These are phyloP conservation scores for Phytophthora pini DNA, from an alignment of 352 stramenopile genomes.

Conservation along the genomic window DNA sequence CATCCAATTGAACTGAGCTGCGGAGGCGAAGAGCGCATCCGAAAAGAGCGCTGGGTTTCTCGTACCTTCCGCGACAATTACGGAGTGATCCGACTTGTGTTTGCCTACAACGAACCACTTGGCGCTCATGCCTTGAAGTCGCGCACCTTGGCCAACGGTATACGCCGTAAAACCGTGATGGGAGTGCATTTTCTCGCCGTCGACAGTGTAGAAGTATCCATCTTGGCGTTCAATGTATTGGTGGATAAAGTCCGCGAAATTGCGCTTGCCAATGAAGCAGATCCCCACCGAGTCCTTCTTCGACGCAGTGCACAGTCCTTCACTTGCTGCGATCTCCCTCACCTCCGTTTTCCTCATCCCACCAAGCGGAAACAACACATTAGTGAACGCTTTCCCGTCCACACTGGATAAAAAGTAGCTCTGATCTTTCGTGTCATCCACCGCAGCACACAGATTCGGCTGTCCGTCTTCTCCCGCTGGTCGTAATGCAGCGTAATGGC, in stretches of 20 bases:
- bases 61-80: slow-evolving; percentile 91
- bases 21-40: slow-evolving; percentile 82
- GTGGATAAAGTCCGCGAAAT: slow-evolving; percentile 93
- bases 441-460: slow-evolving; percentile 83
- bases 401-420: slow-evolving; percentile 97
- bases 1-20: slow-evolving; percentile 93
- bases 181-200: slow-evolving; percentile 63
- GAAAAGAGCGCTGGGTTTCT: slow-evolving; percentile 92
- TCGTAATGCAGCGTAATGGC: slow-evolving; percentile 94
- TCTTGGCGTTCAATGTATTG: slow-evolving; percentile 87
- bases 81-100: slow-evolving; percentile 65
- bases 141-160: slow-evolving; percentile 94
- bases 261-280: slow-evolving; percentile 98
- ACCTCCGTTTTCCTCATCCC: slow-evolving; percentile 93
- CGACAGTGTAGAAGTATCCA: slow-evolving; percentile 85
- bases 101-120: slow-evolving; percentile 94
- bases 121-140: slow-evolving; percentile 83
- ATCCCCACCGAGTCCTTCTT: slow-evolving; percentile 98
- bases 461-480: slow-evolving; percentile 15
- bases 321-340: slow-evolving; percentile 85
- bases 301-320: slow-evolving; percentile 85
- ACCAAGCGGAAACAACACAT: slow-evolving; percentile 96
- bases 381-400: slow-evolving; percentile 62
- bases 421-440: slow-evolving; percentile 95
- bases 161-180: slow-evolving; percentile 90